Evolutionary conservation across 202 grass and related monocot genomes (phyloP).

Genomic region (Carex sylvatica): DNA sequence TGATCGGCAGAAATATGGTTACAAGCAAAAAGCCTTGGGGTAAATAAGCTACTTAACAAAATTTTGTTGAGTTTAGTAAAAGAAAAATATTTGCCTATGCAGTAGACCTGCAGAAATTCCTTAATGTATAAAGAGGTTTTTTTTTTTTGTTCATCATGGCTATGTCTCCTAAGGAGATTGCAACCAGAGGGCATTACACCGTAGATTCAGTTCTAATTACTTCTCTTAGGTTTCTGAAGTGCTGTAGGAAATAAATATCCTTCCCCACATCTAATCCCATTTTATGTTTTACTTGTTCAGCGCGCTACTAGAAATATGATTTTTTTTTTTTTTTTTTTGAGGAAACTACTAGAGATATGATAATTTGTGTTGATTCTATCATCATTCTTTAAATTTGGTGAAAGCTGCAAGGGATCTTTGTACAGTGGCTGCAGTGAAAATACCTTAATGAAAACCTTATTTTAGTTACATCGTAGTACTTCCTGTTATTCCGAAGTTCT

Average conservation of each 20-base stretch:
- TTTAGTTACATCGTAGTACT: background rate
- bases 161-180: constrained; percentile 15
- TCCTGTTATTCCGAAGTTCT: background rate
- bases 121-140: constrained; percentile 15
- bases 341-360: background rate
- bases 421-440: constrained; percentile 5
- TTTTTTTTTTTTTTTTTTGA: background rate
- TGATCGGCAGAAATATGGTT: constrained; percentile 82
- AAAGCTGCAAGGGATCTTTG: constrained; percentile 13
- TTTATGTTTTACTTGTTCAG: background rate
- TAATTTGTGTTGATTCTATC: constrained; percentile 7
- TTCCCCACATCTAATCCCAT: background rate
- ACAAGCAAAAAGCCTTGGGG: constrained; percentile 90
- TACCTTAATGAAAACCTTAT: background rate
- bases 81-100: background rate
- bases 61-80: constrained; percentile 13
- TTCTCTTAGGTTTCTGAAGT: background rate
- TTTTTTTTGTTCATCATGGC: background rate
- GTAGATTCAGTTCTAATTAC: constrained; percentile 12
- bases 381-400: constrained; percentile 7
- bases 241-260: constrained; percentile 1
- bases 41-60: constrained; percentile 37
- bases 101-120: background rate
- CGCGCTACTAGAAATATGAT: background rate
- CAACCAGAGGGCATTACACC: background rate